Evolutionary conservation across 2,329 filamentous ascomycete genomes (phyloP).

Genomic region (Rugonectria rugulosa): DNA sequence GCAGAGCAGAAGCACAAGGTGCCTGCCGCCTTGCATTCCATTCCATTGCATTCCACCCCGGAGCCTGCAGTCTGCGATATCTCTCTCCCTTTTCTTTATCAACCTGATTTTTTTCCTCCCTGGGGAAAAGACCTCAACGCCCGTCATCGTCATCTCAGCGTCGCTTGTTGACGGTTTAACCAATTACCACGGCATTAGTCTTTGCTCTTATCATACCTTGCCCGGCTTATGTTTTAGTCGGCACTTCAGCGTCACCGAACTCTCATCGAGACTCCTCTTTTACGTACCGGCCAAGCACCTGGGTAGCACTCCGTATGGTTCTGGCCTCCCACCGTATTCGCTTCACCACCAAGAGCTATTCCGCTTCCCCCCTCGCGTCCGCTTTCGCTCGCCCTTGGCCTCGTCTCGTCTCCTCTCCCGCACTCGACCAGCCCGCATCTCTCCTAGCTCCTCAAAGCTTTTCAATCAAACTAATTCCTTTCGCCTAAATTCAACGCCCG

Average conservation of each 20-base stretch:
- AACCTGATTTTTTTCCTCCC: background rate
- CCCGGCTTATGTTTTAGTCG: conserved; percentile 12
- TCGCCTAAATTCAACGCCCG: conserved; percentile 15
- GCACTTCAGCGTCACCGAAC: conserved; percentile 9
- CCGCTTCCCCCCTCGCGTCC: conserved; percentile 1
- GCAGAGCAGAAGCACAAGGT: conserved; percentile 13
- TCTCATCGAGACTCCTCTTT: conserved; percentile 8
- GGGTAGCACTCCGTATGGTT: too few species aligned
- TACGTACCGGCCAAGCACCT: too few species aligned
- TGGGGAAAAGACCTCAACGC: background rate
- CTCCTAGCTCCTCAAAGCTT: conserved; percentile 2
- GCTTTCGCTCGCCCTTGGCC: background rate
- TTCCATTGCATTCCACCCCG: conserved; percentile 15
- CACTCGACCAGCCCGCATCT: conserved; percentile 1
- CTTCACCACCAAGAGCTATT: conserved; percentile 14
- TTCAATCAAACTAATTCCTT: conserved; percentile 7
- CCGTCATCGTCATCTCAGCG: conserved; percentile 13
- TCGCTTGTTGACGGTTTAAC: conserved; percentile 17
- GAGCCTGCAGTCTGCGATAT: background rate
- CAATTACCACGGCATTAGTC: conserved; percentile 16
- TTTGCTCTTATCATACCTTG: conserved; percentile 15
- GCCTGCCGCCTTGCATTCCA: background rate
- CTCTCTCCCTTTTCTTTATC: background rate
- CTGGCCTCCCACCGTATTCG: too few species aligned
- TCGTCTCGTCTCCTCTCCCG: background rate